A percentile compares a stretch with the other conserved stretches of the same genome.
phyloP scores from a whole-genome alignment of 306 rosid genomes.

The Vigna mungo region DNA sequence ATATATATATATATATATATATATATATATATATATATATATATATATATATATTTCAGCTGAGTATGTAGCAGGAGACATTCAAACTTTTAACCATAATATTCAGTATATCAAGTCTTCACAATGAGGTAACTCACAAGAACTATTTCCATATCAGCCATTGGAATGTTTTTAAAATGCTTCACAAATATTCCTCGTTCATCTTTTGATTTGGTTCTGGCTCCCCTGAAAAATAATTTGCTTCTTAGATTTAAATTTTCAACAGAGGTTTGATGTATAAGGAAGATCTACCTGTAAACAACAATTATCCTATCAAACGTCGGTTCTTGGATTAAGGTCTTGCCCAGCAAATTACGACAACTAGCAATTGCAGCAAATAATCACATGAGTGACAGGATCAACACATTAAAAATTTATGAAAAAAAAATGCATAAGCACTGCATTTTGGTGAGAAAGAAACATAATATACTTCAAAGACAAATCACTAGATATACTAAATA shows the following conservation, averaged over 20 bases:
- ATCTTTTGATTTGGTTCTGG: constrained; percentile 55
- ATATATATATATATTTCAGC: too few species aligned
- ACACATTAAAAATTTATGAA: constrained; percentile 27
- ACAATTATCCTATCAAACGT: constrained; percentile 95
- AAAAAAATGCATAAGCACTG: constrained; percentile 30
- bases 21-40: too few species aligned
- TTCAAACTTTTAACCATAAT: too few species aligned
- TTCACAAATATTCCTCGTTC: constrained; percentile 88
- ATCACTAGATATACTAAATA: constrained; percentile 9
- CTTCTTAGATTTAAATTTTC: constrained; percentile 49
- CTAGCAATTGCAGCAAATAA: constrained; percentile 58
- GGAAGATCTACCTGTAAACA: constrained; percentile 75
- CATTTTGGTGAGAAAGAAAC: constrained; percentile 21
- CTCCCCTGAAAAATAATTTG: constrained; percentile 63
- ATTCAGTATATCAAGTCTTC: constrained; percentile 30
- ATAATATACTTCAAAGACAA: constrained; percentile 26
- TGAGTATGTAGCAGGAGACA: too few species aligned
- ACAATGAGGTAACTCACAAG: constrained; percentile 74
- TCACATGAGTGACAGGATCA: constrained; percentile 24
- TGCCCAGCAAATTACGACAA: constrained; percentile 63
- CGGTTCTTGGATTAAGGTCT: constrained; percentile 90
- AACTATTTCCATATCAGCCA: constrained; percentile 99
- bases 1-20: too few species aligned
- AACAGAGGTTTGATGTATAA: constrained; percentile 32
- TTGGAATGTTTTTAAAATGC: constrained; percentile 94